Conservation (phyloP, 164 flowering plant genomes). For the Magnolia sinica region DNA sequence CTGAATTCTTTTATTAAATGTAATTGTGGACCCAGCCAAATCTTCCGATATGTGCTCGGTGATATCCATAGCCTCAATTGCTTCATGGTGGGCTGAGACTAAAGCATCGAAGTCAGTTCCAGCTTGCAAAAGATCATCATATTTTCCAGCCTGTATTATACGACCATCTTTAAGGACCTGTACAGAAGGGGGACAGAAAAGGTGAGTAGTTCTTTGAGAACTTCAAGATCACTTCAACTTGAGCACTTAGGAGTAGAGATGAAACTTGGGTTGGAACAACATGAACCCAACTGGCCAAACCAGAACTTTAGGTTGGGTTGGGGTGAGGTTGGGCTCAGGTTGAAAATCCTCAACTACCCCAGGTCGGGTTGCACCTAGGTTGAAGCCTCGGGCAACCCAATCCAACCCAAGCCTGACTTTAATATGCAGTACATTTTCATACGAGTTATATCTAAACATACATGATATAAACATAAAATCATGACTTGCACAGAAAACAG, state of each 20-base stretch:
- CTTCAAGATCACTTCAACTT: neutral
- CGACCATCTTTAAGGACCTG: conserved; percentile 91
- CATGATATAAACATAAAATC: too few relatives aligned
- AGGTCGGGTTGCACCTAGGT: too few relatives aligned
- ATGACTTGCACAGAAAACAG: too few relatives aligned
- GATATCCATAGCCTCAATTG: conserved; percentile 87
- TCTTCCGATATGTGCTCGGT: conserved; percentile 54
- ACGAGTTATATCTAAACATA: too few relatives aligned
- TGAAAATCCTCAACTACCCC: too few relatives aligned
- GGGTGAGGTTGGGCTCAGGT: too few relatives aligned
- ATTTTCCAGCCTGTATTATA: conserved; percentile 91
- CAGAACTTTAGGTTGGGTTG: too few relatives aligned
- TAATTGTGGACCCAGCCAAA: conserved; percentile 45
- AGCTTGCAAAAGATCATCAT: conserved; percentile 86
- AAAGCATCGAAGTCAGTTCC: conserved; percentile 87
- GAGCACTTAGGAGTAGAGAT: neutral
- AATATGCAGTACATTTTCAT: too few relatives aligned
- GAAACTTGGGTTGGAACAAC: neutral
- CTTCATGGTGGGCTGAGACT: conserved; percentile 92
- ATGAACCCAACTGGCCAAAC: too few relatives aligned
- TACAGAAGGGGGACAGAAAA: conserved; percentile 4
- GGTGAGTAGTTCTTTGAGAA: neutral
- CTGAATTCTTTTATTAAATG: conserved; percentile 33
- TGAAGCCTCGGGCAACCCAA: too few relatives aligned
- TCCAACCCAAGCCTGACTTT: too few relatives aligned